Evolutionary conservation across 371 early-diverging fungal genomes (phyloP).

Genomic region (Syncephalis plumigaleata): DNA sequence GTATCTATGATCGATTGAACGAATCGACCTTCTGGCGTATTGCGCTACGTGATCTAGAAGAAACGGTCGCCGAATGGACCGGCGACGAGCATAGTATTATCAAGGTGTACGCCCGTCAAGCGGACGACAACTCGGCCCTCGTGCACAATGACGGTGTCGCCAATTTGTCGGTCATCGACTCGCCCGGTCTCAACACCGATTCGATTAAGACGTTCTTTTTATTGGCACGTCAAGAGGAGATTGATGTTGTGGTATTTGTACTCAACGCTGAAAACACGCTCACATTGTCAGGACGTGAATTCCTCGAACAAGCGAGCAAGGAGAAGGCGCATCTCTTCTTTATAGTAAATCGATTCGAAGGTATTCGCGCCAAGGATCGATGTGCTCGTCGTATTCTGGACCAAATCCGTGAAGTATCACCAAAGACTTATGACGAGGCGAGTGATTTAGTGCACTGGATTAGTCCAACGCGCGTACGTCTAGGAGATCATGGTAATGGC

Average conservation of each 20-base stretch:
- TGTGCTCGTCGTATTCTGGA: slow-evolving; percentile 82
- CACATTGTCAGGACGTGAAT: slow-evolving; percentile 83
- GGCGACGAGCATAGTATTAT: slow-evolving; percentile 13
- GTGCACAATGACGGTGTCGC: slow-evolving; percentile 83
- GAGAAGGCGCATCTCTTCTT: slow-evolving; percentile 97
- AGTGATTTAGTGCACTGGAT: slow-evolving; percentile 94
- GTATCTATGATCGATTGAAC: slow-evolving; percentile 45
- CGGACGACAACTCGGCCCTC: slow-evolving; percentile 14
- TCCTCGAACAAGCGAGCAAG: slow-evolving; percentile 82
- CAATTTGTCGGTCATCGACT: slow-evolving; percentile 90
- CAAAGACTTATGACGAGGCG: slow-evolving; percentile 76
- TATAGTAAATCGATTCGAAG: slow-evolving; percentile 93
- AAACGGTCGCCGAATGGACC: slow-evolving; percentile 21
- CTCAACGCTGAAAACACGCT: slow-evolving; percentile 97
- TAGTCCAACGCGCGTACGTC: slow-evolving; percentile 43
- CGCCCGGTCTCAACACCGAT: slow-evolving; percentile 96
- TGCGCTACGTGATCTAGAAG: slow-evolving; percentile 34
- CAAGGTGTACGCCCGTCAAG: slow-evolving; percentile 4
- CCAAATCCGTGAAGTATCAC: slow-evolving; percentile 85
- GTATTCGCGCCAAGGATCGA: slow-evolving; percentile 82
- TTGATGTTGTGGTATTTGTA: slow-evolving; percentile 96
- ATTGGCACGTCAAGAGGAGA: slow-evolving; percentile 93
- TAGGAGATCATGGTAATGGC: slow-evolving; percentile 6
- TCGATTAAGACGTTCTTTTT: slow-evolving; percentile 88
- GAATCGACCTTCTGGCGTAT: slow-evolving; percentile 52